Percentiles rank a stretch among this genome's conserved stretches.
phyloP scores from a whole-genome alignment of 306 rosid species.

The Oemleria cerasiformis region DNA sequence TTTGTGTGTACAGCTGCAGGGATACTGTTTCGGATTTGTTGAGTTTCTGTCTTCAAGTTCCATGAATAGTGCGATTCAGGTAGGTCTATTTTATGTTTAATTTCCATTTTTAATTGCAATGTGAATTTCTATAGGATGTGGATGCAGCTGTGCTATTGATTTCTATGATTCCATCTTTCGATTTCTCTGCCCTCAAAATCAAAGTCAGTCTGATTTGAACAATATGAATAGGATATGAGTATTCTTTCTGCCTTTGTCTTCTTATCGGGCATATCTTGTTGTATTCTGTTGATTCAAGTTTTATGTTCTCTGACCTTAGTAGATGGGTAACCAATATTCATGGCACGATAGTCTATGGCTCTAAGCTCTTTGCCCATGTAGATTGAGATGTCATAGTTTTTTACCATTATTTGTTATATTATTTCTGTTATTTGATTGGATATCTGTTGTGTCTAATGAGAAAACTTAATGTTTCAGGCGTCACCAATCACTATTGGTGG shows the following conservation, averaged over 20 bases:
- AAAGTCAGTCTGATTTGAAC: background rate
- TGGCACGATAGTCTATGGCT: background rate
- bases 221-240: background rate
- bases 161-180: background rate
- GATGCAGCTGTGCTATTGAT: background rate
- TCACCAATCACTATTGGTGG: constrained; percentile 55
- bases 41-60: constrained; percentile 58
- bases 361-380: background rate
- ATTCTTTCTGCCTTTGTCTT: constrained; percentile 7
- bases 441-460: background rate
- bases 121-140: background rate
- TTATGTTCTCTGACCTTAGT: background rate
- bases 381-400: background rate
- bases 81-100: constrained; percentile 23
- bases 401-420: background rate
- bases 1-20: constrained; percentile 56
- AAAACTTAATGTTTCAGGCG: constrained; percentile 46
- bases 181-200: background rate
- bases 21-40: constrained; percentile 79
- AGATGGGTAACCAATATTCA: background rate
- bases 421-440: background rate
- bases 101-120: constrained; percentile 7
- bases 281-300: constrained; percentile 1
- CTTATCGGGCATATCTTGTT: background rate
- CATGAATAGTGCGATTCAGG: constrained; percentile 68